Base-by-base conservation (phyloP, 148 eudicot species). In the Vaccinium corymbosum region DNA sequence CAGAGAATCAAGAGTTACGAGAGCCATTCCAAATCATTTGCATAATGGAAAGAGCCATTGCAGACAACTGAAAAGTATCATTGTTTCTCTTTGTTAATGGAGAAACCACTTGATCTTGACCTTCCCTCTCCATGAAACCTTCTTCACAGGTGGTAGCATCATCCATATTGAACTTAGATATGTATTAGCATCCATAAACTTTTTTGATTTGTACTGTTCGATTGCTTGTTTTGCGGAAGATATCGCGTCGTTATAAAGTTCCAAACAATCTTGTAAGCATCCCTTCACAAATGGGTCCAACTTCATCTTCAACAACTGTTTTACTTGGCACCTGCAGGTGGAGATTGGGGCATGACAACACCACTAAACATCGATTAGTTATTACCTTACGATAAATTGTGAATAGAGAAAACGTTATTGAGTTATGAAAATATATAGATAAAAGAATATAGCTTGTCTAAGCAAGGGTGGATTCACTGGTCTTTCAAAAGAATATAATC, bases 101-200 rank as follows among this genome's bases (percentile, higher is more conserved):
- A 48, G 93, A 90, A 42, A 78, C 85, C 29, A 76, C 91, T 6
- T 50, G 52, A 2, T 35, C 38, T 35, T 35, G 38, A 1, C 90
- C 92, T 38, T 70, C 9, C 59, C 61, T 61, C 81, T 91, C 94
- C 20, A 74, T 52, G 64, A 93, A 91, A 46, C 91, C 94, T 3
- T 88, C 89, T 81, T 93, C 97, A 77, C 97, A 93, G 22, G 93
- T 92, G 0, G 85, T 87, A 0, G 91, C 75, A 10, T 89, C 91
- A n/a, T 89, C 91, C 88, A 92, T 5, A 92, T 87, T 7, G 92
- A 84, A 52, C 89, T 91, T 15, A 94, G 79, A 56, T 90, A 86
- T 0, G 88, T 61, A 71, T 91, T 92, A 1, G 95, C 94, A 20
- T 94, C 94, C 2, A 20, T 62, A 16, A 68, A 91, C 1, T 78